phyloP scores from a whole-genome alignment of 352 stramenopile species.

The Blastocystis sp. region DNA sequence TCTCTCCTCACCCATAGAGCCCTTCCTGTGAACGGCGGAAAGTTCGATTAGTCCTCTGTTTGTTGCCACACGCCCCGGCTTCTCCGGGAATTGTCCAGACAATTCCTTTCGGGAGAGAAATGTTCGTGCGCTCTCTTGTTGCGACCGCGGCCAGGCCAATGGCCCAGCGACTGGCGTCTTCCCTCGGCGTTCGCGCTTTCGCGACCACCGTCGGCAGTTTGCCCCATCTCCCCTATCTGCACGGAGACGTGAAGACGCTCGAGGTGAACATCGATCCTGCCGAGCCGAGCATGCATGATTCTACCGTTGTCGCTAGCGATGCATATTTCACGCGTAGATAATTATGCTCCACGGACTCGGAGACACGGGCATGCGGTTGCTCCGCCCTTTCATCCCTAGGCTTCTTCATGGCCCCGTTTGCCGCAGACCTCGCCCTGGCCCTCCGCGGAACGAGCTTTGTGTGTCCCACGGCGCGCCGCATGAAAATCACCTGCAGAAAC shows the following conservation, averaged over 20 bases:
- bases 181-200: background rate
- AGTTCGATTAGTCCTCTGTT: constrained; percentile 31
- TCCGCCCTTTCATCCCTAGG: background rate
- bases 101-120: background rate
- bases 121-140: constrained; percentile 33
- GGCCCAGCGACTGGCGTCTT: background rate
- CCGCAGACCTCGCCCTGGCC: constrained; percentile 32
- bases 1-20: background rate
- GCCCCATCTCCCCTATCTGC: constrained; percentile 47
- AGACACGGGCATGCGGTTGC: constrained; percentile 24
- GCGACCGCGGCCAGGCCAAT: background rate
- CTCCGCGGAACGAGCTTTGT: constrained; percentile 29
- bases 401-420: constrained; percentile 67
- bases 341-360: constrained; percentile 65
- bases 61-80: background rate
- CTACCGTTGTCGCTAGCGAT: background rate
- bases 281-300: constrained; percentile 1
- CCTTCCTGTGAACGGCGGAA: constrained; percentile 60
- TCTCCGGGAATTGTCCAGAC: background rate
- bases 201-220: constrained; percentile 1
- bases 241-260: constrained; percentile 57
- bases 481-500: constrained; percentile 8
- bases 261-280: constrained; percentile 21
- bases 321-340: constrained; percentile 42
- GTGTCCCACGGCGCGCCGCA: constrained; percentile 42